Conservation (phyloP, 202 grass and related monocot species). For the Panicum virgatum region DNA sequence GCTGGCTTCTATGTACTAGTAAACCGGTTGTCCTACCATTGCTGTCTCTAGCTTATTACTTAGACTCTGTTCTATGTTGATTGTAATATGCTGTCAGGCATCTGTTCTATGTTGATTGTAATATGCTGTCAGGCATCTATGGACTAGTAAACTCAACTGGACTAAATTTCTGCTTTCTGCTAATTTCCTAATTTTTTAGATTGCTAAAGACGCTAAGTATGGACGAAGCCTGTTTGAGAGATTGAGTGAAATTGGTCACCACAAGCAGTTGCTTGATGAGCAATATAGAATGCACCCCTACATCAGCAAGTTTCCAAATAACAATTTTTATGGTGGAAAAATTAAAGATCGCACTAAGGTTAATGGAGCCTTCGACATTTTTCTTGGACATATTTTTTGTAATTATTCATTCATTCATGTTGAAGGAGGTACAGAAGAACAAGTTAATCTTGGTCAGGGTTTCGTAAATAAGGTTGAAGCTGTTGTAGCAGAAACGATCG, state of each 20-base stretch:
- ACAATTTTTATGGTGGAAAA: conserved; percentile 33
- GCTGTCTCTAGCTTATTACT: too few species aligned
- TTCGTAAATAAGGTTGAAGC: conserved; percentile 42
- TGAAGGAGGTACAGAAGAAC: conserved; percentile 18
- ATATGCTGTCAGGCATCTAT: neutral
- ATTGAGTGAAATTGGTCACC: conserved; percentile 35
- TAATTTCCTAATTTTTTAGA: conserved; percentile 14
- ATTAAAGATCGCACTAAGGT: conserved; percentile 42
- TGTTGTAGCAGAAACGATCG: conserved; percentile 37
- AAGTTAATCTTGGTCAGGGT: conserved; percentile 3
- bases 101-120: neutral
- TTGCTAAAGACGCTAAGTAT: conserved; percentile 34
- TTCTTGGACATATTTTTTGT: conserved; percentile 20
- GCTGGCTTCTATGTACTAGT: too few species aligned
- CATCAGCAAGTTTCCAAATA: conserved; percentile 57
- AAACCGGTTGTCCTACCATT: too few species aligned
- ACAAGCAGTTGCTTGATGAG: conserved; percentile 45
- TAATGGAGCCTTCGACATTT: neutral
- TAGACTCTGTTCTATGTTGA: too few species aligned
- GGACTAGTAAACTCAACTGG: too few species aligned
- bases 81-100: too few species aligned
- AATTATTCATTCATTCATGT: conserved; percentile 62
- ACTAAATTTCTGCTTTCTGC: neutral
- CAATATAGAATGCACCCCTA: conserved; percentile 72
- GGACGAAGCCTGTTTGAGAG: conserved; percentile 56